Evolutionary conservation across 768 basidiomycete genomes (phyloP).

Genomic region (Russula sp.): DNA sequence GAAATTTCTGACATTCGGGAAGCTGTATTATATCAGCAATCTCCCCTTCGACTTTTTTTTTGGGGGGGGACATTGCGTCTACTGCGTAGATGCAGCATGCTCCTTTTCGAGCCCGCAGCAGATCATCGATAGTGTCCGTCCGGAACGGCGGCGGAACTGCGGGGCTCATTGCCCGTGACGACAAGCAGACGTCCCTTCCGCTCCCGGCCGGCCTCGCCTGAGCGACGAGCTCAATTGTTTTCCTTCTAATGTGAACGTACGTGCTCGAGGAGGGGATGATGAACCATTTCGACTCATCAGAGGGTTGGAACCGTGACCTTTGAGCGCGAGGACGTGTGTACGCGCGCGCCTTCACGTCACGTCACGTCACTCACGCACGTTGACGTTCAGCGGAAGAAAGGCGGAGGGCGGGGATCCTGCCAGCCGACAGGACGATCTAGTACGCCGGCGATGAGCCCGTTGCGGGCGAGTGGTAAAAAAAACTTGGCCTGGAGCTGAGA

Average conservation of each 20-base stretch:
- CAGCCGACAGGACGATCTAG: conserved; percentile 22
- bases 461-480: conserved; percentile 23
- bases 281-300: conserved; percentile 27
- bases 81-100: not conserved
- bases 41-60: too few relatives aligned
- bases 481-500: conserved; percentile 27
- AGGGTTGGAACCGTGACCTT: conserved; percentile 2
- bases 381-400: conserved; percentile 32
- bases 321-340: conserved; percentile 35
- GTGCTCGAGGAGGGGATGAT: conserved; percentile 32
- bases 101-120: conserved; percentile 23
- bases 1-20: not conserved
- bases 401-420: conserved; percentile 21
- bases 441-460: conserved; percentile 31
- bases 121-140: conserved; percentile 28
- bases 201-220: conserved; percentile 31
- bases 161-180: conserved; percentile 6
- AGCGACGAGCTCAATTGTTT: conserved; percentile 32
- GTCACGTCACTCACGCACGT: conserved; percentile 38
- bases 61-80: not conserved
- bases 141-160: conserved; percentile 2
- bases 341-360: conserved; percentile 32
- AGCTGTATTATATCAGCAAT: not conserved
- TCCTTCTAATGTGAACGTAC: conserved; percentile 33
- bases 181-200: conserved; percentile 32